A percentile compares a stretch with the other conserved stretches of the same genome.
phyloP scores from a whole-genome alignment of 768 basidiomycete species.

The Naganishia vaughanmartiniae region DNA sequence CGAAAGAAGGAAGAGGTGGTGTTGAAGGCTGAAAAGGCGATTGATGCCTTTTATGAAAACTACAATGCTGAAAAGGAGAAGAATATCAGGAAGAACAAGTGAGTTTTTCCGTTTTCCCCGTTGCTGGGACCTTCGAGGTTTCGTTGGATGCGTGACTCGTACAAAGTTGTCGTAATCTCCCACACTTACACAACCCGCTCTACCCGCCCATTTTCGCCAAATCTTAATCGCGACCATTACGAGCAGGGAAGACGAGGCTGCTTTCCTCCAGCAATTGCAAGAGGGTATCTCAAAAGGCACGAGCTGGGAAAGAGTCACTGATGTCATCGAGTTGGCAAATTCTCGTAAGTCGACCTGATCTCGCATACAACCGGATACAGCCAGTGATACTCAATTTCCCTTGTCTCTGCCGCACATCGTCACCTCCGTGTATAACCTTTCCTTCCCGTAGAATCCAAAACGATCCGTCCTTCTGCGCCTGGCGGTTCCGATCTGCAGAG shows the following conservation, averaged over 20 bases:
- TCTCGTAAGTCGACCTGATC: slow-evolving; percentile 59
- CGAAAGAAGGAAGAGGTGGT: slow-evolving; percentile 76
- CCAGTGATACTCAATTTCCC: background rate
- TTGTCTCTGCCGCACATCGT: too few species aligned
- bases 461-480: slow-evolving; percentile 76
- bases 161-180: background rate
- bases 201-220: too few species aligned
- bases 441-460: slow-evolving; percentile 86
- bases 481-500: slow-evolving; percentile 84
- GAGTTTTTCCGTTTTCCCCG: slow-evolving; percentile 43
- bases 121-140: background rate
- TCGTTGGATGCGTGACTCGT: too few species aligned
- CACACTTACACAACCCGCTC: background rate
- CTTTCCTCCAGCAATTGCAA: slow-evolving; percentile 69
- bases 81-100: slow-evolving; percentile 95
- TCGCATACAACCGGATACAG: background rate
- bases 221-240: background rate
- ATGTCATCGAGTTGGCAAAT: slow-evolving; percentile 81
- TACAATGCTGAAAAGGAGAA: slow-evolving; percentile 81
- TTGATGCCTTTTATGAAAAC: slow-evolving; percentile 52
- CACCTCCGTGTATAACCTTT: too few species aligned
- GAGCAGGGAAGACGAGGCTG: slow-evolving; percentile 76
- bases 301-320: slow-evolving; percentile 92
- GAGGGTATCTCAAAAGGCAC: slow-evolving; percentile 81
- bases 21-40: slow-evolving; percentile 61